Base-by-base conservation (phyloP, 2,329 filamentous ascomycete genomes). In the Apiospora malaysiana region DNA sequence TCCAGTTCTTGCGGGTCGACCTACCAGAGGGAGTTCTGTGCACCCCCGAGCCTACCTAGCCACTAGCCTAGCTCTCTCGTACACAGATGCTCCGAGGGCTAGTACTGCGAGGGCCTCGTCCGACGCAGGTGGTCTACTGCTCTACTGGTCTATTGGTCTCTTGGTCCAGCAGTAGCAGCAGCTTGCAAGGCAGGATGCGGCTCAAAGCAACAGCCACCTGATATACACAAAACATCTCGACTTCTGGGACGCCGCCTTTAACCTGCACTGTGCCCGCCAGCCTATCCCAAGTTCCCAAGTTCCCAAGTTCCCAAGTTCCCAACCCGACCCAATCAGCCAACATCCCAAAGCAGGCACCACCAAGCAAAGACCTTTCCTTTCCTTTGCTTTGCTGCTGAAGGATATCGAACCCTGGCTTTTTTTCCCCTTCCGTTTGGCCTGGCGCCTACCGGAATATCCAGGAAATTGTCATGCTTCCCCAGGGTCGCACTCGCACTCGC, bases 171-270 rank as follows among this genome's bases (percentile, higher is more conserved):
- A 32, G 32, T 32, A 32, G 32, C 32, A 32, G 32, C 32, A 32
- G 6, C 32, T 32, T 32, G 56, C 32, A n/a, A 7, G 56, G 4
- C n/a, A 32, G 56, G 21, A 40, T 63, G 56, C 56, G 56, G 56
- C 56, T 63, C 56, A 63, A 63, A 23, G 27, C 56, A 40, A 59
- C 27, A 12, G 21, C 56, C 56, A 63, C 56, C 56, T 63, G 56
- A 63, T n/a, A 40, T 32, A 40, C 9, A 63, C 56, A 63, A 63
- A 40, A 23, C 56, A 40, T 40, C 32, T 63, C 56, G 32, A 40
- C 40, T 63, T n/a, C 18, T 63, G 27, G 51, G 56, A 63, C 56
- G 56, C 56, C 56, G 56, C 56, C 56, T 63, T 63, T 40, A 63
- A 21, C 32, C 51, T 59, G 27, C 51, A 59, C 51, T 59, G 51